These are phyloP conservation scores for Voacanga thouarsii DNA, from an alignment of 257 asterid species.

Conservation along the genomic window DNA sequence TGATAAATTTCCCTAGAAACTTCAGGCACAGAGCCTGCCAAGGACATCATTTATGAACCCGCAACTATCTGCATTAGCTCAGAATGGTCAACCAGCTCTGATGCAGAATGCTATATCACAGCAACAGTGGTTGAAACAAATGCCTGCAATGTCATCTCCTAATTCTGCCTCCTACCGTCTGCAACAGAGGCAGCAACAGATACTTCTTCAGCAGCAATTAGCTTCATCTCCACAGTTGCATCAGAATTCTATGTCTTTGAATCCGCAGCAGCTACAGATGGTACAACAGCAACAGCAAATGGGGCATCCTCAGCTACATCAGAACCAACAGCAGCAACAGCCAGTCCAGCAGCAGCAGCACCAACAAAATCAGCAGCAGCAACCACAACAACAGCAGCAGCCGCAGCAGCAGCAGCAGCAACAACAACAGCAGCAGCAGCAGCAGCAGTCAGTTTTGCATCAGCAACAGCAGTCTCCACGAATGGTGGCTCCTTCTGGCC, in stretches of 20 bases:
- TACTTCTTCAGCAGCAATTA: constrained; percentile 59
- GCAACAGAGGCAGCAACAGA: constrained; percentile 53
- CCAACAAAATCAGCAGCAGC: constrained; percentile 32
- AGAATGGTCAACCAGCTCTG: constrained; percentile 72
- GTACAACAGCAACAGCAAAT: constrained; percentile 75
- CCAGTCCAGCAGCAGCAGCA: constrained; percentile 35
- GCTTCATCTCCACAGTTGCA: constrained; percentile 56
- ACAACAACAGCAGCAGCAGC: constrained; percentile 42
- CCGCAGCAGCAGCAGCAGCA: constrained; percentile 37
- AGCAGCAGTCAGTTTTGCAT: constrained; percentile 40
- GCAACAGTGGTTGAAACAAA: constrained; percentile 90
- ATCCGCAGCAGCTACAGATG: constrained; percentile 64
- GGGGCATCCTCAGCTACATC: constrained; percentile 56
- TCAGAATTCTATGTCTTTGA: constrained; percentile 58
- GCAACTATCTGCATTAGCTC: constrained; percentile 68
- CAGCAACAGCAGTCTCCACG: constrained; percentile 78
- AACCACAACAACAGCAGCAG: constrained; percentile 32
- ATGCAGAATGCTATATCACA: constrained; percentile 64
- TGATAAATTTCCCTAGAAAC: constrained; percentile 21
- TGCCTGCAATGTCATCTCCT: constrained; percentile 65
- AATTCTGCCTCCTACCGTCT: constrained; percentile 65
- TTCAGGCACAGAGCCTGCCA: constrained; percentile 69
- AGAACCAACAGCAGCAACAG: constrained; percentile 39
- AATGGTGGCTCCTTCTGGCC: constrained; percentile 58
- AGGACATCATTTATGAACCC: constrained; percentile 68